These are phyloP conservation scores for Sporopachydermia quercuum DNA, from an alignment of 805 yeast species.

Conservation along the genomic window DNA sequence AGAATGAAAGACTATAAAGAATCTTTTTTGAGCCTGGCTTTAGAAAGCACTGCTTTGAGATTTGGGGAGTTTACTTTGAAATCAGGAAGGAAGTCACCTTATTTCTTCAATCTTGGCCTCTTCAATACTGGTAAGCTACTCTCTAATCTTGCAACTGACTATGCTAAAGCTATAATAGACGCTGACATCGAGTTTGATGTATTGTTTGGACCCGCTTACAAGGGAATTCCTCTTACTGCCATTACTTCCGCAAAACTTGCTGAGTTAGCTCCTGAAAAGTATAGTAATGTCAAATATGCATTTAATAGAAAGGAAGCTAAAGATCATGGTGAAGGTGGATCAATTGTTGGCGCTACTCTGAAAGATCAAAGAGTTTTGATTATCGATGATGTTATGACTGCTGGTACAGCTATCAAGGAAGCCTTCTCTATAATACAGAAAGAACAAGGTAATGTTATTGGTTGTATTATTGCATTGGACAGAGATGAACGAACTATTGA, in stretches of 20 bases:
- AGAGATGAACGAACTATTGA: slow-evolving; percentile 80
- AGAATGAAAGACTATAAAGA: slow-evolving; percentile 36
- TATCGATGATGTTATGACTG: slow-evolving; percentile 96
- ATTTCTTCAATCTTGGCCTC: slow-evolving; percentile 87
- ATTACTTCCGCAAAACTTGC: slow-evolving; percentile 84
- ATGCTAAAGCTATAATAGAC: slow-evolving; percentile 75
- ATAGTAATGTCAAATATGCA: slow-evolving; percentile 65
- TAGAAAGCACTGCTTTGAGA: slow-evolving; percentile 67
- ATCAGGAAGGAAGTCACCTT: slow-evolving; percentile 89
- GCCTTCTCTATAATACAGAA: slow-evolving; percentile 65
- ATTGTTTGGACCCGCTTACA: slow-evolving; percentile 94
- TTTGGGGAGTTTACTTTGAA: slow-evolving; percentile 85
- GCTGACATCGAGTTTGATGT: slow-evolving; percentile 79
- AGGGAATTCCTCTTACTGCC: slow-evolving; percentile 93
- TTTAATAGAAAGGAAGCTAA: slow-evolving; percentile 81
- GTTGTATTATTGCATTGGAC: slow-evolving; percentile 82
- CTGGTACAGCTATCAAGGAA: slow-evolving; percentile 95
- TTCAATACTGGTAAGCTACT: slow-evolving; percentile 70
- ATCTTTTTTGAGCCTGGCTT: slow-evolving; percentile 66
- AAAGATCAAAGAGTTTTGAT: slow-evolving; percentile 62
- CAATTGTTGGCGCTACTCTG: slow-evolving; percentile 73
- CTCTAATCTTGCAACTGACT: slow-evolving; percentile 72
- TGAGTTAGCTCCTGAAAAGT: slow-evolving; percentile 63
- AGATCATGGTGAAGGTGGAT: slow-evolving; percentile 98
- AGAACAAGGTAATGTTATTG: slow-evolving; percentile 64